Evolutionary conservation across 306 rosid genomes (phyloP).

Genomic region (Quercus gilva): DNA sequence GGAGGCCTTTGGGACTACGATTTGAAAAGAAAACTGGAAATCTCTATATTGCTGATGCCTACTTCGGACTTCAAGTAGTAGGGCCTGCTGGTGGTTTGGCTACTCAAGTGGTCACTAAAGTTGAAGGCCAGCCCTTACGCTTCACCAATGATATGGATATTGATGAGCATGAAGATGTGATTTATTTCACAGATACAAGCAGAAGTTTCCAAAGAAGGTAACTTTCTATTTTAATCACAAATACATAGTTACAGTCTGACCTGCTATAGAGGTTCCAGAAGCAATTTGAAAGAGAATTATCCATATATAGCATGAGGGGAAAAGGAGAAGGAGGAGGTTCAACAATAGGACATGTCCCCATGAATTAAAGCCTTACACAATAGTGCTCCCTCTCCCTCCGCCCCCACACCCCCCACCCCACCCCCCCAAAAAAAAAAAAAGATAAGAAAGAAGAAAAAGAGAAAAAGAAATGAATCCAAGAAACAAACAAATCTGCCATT

Average conservation of each 20-base stretch:
- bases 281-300: background rate
- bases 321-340: background rate
- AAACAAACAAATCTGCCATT: no score
- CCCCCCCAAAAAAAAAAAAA: no score
- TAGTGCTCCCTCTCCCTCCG: no score
- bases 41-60: conserved; percentile 87
- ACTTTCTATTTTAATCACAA: conserved; percentile 24
- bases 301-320: background rate
- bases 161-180: conserved; percentile 59
- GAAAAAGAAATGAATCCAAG: no score
- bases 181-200: conserved; percentile 85
- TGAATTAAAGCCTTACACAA: no score
- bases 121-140: conserved; percentile 64
- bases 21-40: conserved; percentile 79
- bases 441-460: no score
- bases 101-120: conserved; percentile 54
- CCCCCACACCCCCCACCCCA: no score
- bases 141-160: conserved; percentile 89
- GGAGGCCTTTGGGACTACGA: conserved; percentile 80
- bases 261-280: background rate
- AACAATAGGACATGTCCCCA: no score
- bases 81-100: conserved; percentile 89
- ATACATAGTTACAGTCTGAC: background rate
- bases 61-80: conserved; percentile 78
- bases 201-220: conserved; percentile 71